Evolutionary conservation across 78 protist genomes (phyloP).

Genomic region (Dictyostelium purpureum): DNA sequence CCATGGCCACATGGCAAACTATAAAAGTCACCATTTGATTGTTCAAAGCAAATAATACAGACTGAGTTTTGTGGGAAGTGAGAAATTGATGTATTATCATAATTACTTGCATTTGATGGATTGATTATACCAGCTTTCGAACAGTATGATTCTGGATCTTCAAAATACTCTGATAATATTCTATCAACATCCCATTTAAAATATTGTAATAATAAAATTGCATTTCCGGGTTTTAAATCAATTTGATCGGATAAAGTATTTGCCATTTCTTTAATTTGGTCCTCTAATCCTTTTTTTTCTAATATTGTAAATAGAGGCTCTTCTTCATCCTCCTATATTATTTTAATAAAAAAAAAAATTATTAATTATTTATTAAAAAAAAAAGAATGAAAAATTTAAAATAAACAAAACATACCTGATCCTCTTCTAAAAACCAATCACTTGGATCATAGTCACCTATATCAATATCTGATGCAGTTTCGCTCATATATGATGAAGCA

Average conservation of each 20-base stretch:
- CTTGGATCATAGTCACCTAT: constrained; percentile 64
- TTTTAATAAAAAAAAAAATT: neutral
- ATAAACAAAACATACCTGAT: neutral
- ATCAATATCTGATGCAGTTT: constrained; percentile 25
- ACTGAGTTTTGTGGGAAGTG: neutral
- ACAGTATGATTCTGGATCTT: constrained; percentile 71
- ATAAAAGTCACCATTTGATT: neutral
- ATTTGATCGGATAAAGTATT: constrained; percentile 42
- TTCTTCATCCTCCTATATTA: constrained; percentile 4
- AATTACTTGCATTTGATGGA: no score
- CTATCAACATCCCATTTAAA: constrained; percentile 72
- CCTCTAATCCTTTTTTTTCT: constrained; percentile 35
- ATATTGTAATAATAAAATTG: constrained; percentile 25
- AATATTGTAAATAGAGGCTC: constrained; percentile 46
- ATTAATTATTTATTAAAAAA: neutral
- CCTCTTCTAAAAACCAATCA: constrained; percentile 73
- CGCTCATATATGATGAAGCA: constrained; percentile 2
- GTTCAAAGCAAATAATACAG: constrained; percentile 62
- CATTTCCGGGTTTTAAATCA: constrained; percentile 29
- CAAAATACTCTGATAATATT: constrained; percentile 47
- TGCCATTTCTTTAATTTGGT: constrained; percentile 40
- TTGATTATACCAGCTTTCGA: constrained; percentile 19
- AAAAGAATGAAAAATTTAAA: neutral
- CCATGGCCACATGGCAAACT: constrained; percentile 63
- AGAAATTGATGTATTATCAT: neutral